phyloP scores from a whole-genome alignment of 2,329 filamentous ascomycete species.

The Alternaria sp. region DNA sequence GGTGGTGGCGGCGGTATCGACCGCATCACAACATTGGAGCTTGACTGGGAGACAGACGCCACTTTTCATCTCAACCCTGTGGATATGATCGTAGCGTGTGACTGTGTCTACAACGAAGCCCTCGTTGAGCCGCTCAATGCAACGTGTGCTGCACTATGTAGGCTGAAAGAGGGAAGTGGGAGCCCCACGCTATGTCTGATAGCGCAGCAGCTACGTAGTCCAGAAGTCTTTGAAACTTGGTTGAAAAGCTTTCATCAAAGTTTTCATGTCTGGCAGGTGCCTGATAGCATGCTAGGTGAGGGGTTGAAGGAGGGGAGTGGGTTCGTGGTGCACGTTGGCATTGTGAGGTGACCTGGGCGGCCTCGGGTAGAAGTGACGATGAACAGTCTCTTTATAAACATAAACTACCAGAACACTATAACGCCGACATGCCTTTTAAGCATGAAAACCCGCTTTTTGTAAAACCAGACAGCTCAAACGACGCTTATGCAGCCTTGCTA shows the following conservation, averaged over 20 bases:
- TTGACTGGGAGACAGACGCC: conserved; percentile 83
- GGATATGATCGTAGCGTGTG: conserved; percentile 82
- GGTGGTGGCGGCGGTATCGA: conserved; percentile 43
- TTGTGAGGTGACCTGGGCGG: conserved; percentile 29
- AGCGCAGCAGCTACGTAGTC: conserved; percentile 86
- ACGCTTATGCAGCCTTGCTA: conserved; percentile 16
- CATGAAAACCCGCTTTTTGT: neutral
- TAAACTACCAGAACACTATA: neutral
- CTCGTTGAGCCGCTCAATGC: conserved; percentile 83
- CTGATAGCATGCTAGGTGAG: conserved; percentile 67
- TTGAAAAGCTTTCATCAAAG: conserved; percentile 69
- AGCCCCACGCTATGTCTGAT: conserved; percentile 76
- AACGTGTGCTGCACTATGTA: conserved; percentile 78
- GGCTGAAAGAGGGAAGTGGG: conserved; percentile 55
- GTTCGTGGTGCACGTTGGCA: conserved; percentile 82
- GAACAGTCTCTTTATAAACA: neutral
- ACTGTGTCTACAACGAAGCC: conserved; percentile 94
- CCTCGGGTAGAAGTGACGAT: neutral
- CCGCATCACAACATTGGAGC: conserved; percentile 30
- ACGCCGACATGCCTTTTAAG: neutral
- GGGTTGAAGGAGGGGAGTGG: conserved; percentile 71
- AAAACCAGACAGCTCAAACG: neutral
- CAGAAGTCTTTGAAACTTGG: conserved; percentile 87
- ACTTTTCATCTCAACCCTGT: conserved; percentile 62
- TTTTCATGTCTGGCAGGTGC: conserved; percentile 81